phyloP scores from a whole-genome alignment of 768 basidiomycete species.

The Amanita polypyramis region DNA sequence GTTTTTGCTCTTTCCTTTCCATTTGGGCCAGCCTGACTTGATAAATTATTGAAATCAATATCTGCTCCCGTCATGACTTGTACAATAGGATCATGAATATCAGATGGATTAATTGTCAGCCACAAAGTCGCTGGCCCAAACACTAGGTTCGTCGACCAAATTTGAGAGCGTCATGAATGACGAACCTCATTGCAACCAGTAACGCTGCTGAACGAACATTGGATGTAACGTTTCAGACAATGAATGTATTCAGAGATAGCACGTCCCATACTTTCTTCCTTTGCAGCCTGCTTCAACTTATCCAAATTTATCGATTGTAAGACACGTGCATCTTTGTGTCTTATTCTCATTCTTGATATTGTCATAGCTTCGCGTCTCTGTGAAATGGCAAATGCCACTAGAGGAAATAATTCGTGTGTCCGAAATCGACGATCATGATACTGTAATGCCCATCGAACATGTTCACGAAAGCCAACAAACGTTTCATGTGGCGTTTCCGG shows the following conservation, averaged over 20 bases:
- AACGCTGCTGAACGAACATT: constrained; percentile 7
- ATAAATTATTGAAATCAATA: background rate
- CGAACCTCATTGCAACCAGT: constrained; percentile 9
- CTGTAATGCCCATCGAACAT: constrained; percentile 18
- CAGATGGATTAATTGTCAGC: constrained; percentile 2
- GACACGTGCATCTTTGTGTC: constrained; percentile 10
- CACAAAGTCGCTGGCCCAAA: background rate
- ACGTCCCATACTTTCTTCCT: constrained; percentile 15
- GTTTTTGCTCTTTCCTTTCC: background rate
- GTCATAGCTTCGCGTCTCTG: constrained; percentile 18
- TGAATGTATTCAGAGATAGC: background rate
- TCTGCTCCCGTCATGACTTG: constrained; percentile 1
- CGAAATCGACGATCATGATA: constrained; percentile 22
- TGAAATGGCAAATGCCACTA: constrained; percentile 19
- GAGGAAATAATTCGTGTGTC: constrained; percentile 20
- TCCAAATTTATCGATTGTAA: constrained; percentile 14
- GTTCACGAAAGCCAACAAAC: constrained; percentile 11
- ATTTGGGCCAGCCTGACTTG: background rate
- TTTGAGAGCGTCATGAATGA: background rate
- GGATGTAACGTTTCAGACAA: constrained; percentile 8
- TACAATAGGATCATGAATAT: constrained; percentile 4
- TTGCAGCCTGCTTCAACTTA: constrained; percentile 14
- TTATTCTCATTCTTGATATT: constrained; percentile 23
- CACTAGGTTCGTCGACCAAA: constrained; percentile 1
- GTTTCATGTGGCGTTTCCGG: constrained; percentile 12